A percentile compares a stretch with the other conserved stretches of the same genome.
Conservation (phyloP, 2,329 filamentous ascomycete species). For the Calonectria pseudoturangicola region DNA sequence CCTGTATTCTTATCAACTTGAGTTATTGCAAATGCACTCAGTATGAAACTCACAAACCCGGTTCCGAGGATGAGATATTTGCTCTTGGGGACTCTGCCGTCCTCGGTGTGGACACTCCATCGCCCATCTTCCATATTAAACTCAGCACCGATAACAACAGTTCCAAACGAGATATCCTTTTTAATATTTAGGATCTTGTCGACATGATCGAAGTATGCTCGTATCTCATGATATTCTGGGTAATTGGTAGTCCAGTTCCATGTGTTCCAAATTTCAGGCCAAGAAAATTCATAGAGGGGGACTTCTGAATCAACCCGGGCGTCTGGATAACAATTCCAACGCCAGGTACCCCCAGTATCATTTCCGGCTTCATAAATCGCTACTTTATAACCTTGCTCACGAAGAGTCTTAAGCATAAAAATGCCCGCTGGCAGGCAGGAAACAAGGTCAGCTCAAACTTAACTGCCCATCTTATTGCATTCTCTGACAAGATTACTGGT, state of each 20-base stretch:
- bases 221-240: conserved; percentile 70
- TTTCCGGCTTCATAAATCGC: conserved; percentile 72
- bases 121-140: conserved; percentile 68
- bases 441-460: no score
- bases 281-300: conserved; percentile 72
- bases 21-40: conserved; percentile 10
- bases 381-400: conserved; percentile 68
- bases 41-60: conserved; percentile 65
- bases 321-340: conserved; percentile 74
- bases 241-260: conserved; percentile 76
- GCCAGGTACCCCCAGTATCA: conserved; percentile 72
- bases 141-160: conserved; percentile 70
- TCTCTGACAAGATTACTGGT: no score
- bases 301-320: conserved; percentile 72
- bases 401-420: conserved; percentile 71
- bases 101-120: conserved; percentile 70
- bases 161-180: conserved; percentile 75
- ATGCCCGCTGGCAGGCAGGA: conserved; percentile 60
- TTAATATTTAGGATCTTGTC: conserved; percentile 72
- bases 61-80: conserved; percentile 72
- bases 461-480: no score
- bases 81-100: conserved; percentile 69
- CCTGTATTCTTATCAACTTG: conserved; percentile 51
- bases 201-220: conserved; percentile 75
- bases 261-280: conserved; percentile 70